These are phyloP conservation scores for Lodderomyces pseudojiufengensis DNA, from an alignment of 1,139 yeast genomes.

Conservation along the genomic window DNA sequence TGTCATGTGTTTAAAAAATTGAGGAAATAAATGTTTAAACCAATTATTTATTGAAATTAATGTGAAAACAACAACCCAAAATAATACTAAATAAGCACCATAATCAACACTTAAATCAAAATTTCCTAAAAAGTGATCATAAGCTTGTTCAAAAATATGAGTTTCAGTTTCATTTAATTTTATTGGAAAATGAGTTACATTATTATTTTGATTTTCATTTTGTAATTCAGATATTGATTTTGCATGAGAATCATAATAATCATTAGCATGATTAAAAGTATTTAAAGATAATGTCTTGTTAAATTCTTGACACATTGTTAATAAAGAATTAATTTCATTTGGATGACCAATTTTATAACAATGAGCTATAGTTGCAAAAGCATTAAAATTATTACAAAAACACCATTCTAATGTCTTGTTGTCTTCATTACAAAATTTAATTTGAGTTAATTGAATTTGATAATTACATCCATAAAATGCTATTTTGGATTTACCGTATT, in stretches of 20 bases:
- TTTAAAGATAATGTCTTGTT: conserved; percentile 27
- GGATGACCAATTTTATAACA: conserved; percentile 30
- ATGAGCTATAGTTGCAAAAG: conserved; percentile 40
- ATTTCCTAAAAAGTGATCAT: conserved; percentile 39
- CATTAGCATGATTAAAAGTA: conserved; percentile 30
- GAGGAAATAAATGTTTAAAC: conserved; percentile 28
- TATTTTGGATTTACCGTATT: conserved; percentile 25
- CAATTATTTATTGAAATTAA: conserved; percentile 30
- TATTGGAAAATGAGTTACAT: conserved; percentile 22
- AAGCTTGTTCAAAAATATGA: conserved; percentile 20
- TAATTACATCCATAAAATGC: conserved; percentile 31
- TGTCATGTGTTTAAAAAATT: conserved; percentile 15
- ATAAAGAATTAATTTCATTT: conserved; percentile 21
- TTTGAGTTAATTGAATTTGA: conserved; percentile 21
- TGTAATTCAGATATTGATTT: conserved; percentile 21
- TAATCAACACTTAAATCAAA: conserved; percentile 34
- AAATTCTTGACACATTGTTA: conserved; percentile 26
- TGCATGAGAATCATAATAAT: conserved; percentile 35
- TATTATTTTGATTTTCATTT: conserved; percentile 19
- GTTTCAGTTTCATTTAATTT: conserved; percentile 22
- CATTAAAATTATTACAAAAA: conserved; percentile 29
- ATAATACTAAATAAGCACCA: conserved; percentile 28
- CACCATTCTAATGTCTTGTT: conserved; percentile 17
- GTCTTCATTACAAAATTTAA: conserved; percentile 22
- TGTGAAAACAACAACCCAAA: conserved; percentile 29